Percentiles rank a stretch among this genome's conserved stretches.
Conservation (phyloP, 1,284 basidiomycete genomes). For the Rhodotorula sp. region DNA sequence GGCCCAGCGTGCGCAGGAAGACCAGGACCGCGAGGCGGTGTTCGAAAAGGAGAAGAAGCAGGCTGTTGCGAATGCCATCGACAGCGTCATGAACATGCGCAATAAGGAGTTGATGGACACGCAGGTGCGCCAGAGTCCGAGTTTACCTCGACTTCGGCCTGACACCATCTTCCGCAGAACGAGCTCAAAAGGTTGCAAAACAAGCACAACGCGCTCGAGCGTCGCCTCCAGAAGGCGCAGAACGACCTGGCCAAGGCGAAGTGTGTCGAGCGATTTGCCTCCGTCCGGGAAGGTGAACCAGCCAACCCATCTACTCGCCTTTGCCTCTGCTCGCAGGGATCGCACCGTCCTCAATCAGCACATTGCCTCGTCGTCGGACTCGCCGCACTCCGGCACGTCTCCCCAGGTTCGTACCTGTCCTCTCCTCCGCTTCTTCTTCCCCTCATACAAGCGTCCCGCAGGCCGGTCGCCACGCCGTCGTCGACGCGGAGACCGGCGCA, state of each 20-base stretch:
- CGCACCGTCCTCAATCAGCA: not conserved
- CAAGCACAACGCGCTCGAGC: not conserved
- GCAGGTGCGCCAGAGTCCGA: not conserved
- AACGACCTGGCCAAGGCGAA: slow-evolving; percentile 15
- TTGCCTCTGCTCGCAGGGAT: not conserved
- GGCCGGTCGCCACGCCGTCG: too few species aligned
- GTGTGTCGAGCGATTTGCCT: not conserved
- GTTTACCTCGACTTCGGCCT: too few species aligned
- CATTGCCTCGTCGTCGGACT: not conserved
- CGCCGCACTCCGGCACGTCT: not conserved
- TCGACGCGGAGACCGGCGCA: too few species aligned
- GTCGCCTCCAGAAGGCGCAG: not conserved
- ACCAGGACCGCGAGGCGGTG: not conserved
- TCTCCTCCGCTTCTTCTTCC: too few species aligned
- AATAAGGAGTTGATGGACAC: not conserved
- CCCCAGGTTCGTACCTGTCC: not conserved
- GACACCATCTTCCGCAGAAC: not conserved
- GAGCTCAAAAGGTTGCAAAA: slow-evolving; percentile 9
- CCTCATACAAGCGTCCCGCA: too few species aligned
- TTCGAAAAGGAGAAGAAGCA: not conserved
- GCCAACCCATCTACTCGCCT: not conserved
- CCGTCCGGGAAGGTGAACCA: too few species aligned
- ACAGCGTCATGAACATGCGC: too few species aligned
- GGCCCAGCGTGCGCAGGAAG: not conserved
- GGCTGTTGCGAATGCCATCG: not conserved